Percentiles rank a stretch among this genome's conserved stretches.
Evolutionary conservation across 208 protist species (phyloP).

Genomic region (Leishmania tropica): DNA sequence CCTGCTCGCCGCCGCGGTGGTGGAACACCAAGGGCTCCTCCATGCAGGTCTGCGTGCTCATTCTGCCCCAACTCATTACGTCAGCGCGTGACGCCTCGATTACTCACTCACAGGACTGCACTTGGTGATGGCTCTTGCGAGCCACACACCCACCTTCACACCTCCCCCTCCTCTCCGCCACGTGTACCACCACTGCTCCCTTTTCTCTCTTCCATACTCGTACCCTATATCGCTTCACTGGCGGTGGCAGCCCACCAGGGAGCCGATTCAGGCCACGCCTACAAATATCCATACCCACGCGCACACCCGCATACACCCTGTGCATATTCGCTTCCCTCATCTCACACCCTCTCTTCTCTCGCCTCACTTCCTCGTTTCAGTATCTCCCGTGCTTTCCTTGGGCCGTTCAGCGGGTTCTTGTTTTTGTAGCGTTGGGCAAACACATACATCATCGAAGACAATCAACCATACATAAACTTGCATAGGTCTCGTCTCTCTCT

Average conservation of each 20-base stretch:
- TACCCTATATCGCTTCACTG: background rate
- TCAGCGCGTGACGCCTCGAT: background rate
- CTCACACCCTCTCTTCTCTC: slow-evolving; percentile 9
- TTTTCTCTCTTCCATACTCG: background rate
- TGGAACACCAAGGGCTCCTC: background rate
- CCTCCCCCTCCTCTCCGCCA: background rate
- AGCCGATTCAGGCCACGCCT: background rate
- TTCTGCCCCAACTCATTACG: background rate
- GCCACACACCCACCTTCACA: background rate
- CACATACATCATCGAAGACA: background rate
- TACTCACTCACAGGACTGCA: background rate
- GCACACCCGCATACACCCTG: background rate
- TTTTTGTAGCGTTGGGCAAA: background rate
- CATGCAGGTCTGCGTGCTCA: background rate
- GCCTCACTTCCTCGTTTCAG: background rate
- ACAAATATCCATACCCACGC: background rate
- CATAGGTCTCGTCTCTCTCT: background rate
- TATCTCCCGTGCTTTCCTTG: slow-evolving; percentile 1
- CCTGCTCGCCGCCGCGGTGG: background rate
- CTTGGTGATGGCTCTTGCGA: background rate
- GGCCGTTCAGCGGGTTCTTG: background rate
- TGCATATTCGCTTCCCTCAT: background rate
- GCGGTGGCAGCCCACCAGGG: background rate
- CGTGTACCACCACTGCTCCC: background rate
- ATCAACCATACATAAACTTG: slow-evolving; percentile 1